A percentile compares a stretch with the other conserved stretches of the same genome.
Conservation (phyloP, 345 rosid genomes). For the Populus simonii region DNA sequence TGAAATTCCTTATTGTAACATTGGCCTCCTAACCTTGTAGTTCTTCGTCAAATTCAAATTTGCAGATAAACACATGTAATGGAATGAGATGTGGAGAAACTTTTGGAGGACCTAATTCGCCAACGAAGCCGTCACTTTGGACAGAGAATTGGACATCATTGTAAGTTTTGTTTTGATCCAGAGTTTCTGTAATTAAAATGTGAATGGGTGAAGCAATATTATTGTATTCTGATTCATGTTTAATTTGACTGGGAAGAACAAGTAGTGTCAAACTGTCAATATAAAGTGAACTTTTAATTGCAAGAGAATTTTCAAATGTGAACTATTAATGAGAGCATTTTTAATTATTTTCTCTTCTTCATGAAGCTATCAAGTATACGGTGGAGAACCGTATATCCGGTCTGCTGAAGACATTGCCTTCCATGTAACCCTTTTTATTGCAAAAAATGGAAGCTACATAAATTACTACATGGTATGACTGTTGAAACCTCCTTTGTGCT, state of each 20-base stretch:
- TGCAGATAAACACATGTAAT: constrained; percentile 77
- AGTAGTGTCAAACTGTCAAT: no score
- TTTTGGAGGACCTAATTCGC: constrained; percentile 75
- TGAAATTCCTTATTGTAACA: no score
- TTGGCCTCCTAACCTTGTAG: no score
- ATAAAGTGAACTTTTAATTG: no score
- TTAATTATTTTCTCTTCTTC: background rate
- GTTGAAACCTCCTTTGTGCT: no score
- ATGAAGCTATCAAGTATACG: constrained; percentile 65
- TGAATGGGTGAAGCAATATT: no score
- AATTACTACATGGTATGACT: constrained; percentile 86
- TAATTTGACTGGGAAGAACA: no score
- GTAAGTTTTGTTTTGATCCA: constrained; percentile 31
- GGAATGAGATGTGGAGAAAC: constrained; percentile 84
- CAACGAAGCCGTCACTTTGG: constrained; percentile 80
- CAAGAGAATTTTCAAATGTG: no score
- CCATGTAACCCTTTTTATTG: constrained; percentile 69
- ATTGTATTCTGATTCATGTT: no score
- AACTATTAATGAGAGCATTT: no score
- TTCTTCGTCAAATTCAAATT: background rate
- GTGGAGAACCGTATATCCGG: constrained; percentile 45
- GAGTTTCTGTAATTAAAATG: background rate
- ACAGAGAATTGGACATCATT: constrained; percentile 87
- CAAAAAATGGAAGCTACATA: constrained; percentile 76
- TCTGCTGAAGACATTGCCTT: constrained; percentile 78